These are phyloP conservation scores for Penicillium aurantiogriseum DNA, from an alignment of 2,329 filamentous ascomycete species.

Conservation along the genomic window DNA sequence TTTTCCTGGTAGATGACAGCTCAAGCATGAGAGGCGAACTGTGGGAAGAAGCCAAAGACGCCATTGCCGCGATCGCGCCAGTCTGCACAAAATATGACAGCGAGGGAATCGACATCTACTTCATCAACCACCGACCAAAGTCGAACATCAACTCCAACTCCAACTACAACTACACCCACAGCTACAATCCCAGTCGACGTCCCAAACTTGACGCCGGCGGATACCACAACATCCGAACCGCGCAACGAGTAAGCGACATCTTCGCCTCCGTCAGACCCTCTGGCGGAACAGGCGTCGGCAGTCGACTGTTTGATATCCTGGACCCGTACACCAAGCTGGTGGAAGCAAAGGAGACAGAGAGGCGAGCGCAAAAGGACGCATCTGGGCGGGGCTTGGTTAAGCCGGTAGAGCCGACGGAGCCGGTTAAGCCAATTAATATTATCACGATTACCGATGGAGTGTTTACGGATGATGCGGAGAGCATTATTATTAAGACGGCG, in stretches of 20 bases:
- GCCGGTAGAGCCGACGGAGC: slow-evolving; percentile 43
- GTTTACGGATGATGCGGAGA: slow-evolving; percentile 75
- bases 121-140: slow-evolving; percentile 66
- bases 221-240: slow-evolving; percentile 64
- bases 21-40: slow-evolving; percentile 74
- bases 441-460: slow-evolving; percentile 91
- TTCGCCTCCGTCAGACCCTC: slow-evolving; percentile 66
- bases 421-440: slow-evolving; percentile 73
- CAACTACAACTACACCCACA: not conserved
- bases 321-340: slow-evolving; percentile 65
- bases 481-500: slow-evolving; percentile 65
- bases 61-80: slow-evolving; percentile 71
- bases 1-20: slow-evolving; percentile 92
- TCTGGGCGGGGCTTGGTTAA: slow-evolving; percentile 52
- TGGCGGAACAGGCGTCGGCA: slow-evolving; percentile 72
- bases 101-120: slow-evolving; percentile 88
- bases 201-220: slow-evolving; percentile 45
- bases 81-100: slow-evolving; percentile 76
- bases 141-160: not conserved
- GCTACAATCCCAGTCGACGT: slow-evolving; percentile 33
- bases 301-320: slow-evolving; percentile 68
- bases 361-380: slow-evolving; percentile 34
- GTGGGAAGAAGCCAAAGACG: slow-evolving; percentile 72
- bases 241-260: slow-evolving; percentile 61
- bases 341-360: slow-evolving; percentile 42